Evolutionary conservation across 1,139 yeast genomes (phyloP).

Genomic region (Debaryomycetaceae sp.): DNA sequence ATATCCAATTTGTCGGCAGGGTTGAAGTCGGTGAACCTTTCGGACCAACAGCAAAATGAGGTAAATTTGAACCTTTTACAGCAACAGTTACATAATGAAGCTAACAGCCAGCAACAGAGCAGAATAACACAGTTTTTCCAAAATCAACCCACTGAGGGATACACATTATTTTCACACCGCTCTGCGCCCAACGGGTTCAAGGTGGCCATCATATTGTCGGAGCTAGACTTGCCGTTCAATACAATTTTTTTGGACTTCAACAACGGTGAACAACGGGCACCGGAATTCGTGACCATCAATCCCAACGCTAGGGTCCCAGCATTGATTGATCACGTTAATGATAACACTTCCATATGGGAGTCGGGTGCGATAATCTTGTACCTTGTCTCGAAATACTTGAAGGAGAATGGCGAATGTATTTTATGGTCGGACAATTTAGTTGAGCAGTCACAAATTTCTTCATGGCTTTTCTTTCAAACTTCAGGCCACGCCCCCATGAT

Average conservation of each 20-base stretch:
- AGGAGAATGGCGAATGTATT: conserved; percentile 68
- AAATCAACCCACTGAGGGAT: conserved; percentile 80
- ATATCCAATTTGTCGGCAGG: conserved; percentile 51
- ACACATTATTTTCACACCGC: conserved; percentile 82
- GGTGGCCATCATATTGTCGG: conserved; percentile 87
- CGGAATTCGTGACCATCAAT: conserved; percentile 85
- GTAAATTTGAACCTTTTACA: conserved; percentile 39
- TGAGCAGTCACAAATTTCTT: conserved; percentile 82
- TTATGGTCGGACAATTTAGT: conserved; percentile 78
- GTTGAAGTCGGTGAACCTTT: conserved; percentile 41
- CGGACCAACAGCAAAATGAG: conserved; percentile 42
- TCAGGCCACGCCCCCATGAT: conserved; percentile 98
- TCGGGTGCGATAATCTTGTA: conserved; percentile 87
- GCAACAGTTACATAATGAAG: conserved; percentile 35
- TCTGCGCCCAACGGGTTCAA: conserved; percentile 97
- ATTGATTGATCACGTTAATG: conserved; percentile 79
- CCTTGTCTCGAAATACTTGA: conserved; percentile 62
- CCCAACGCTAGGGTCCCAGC: conserved; percentile 97
- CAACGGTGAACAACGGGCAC: conserved; percentile 87
- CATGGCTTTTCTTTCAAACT: conserved; percentile 93
- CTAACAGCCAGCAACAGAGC: conserved; percentile 38
- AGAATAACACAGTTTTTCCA: conserved; percentile 73
- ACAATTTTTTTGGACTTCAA: conserved; percentile 88
- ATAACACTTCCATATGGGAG: conserved; percentile 86
- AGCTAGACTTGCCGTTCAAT: conserved; percentile 72